These are phyloP conservation scores for Spizellomyces punctatus DNA, from an alignment of 192 early-diverging fungal genomes.

Conservation along the genomic window DNA sequence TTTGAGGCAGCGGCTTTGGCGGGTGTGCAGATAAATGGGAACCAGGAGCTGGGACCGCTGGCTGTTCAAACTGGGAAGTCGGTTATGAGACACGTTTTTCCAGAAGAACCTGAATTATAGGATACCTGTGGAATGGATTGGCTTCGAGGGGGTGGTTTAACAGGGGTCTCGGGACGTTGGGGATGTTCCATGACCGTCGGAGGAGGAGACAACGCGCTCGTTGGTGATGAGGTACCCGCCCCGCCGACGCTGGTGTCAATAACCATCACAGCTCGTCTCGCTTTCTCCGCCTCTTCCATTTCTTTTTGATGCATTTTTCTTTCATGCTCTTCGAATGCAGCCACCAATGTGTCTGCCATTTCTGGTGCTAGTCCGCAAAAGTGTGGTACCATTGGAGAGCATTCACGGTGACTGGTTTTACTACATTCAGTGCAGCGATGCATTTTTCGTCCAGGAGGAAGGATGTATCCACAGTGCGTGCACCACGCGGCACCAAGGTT, in stretches of 20 bases:
- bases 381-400: conserved; percentile 43
- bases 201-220: too few species aligned
- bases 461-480: conserved; percentile 87
- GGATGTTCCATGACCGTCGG: too few species aligned
- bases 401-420: conserved; percentile 42
- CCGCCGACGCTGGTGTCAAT: background rate
- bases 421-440: conserved; percentile 46
- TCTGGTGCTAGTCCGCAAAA: conserved; percentile 50
- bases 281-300: conserved; percentile 49
- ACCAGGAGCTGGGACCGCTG: too few species aligned
- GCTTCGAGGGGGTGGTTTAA: too few species aligned
- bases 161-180: too few species aligned
- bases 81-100: too few species aligned
- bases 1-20: conserved; percentile 12
- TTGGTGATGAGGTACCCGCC: too few species aligned
- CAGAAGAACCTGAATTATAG: too few species aligned
- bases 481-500: conserved; percentile 93
- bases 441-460: conserved; percentile 45
- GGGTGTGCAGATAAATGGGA: background rate
- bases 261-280: background rate
- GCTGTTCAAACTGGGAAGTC: too few species aligned
- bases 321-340: conserved; percentile 49
- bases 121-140: too few species aligned
- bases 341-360: conserved; percentile 44
- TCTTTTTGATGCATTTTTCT: conserved; percentile 41